Conservation (phyloP, 2,329 filamentous ascomycete genomes). For the Verticillium dahliae region DNA sequence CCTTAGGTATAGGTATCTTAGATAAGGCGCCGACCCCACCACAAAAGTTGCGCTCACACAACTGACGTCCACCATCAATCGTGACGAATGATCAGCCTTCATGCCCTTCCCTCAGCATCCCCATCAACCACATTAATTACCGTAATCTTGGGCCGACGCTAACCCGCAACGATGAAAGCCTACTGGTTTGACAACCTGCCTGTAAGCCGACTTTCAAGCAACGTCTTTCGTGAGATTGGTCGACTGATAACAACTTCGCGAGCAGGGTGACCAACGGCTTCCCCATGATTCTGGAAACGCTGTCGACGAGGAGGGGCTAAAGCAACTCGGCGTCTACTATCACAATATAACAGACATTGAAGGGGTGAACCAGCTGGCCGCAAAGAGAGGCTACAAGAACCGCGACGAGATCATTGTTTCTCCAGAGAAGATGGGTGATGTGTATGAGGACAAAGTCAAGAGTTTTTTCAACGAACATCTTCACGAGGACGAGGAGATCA, state of each 20-base stretch:
- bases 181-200: slow-evolving; percentile 51
- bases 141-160: neutral
- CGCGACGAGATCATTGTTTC: slow-evolving; percentile 90
- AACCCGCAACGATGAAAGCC: slow-evolving; percentile 41
- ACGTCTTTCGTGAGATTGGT: neutral
- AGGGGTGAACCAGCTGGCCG: slow-evolving; percentile 68
- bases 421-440: slow-evolving; percentile 73
- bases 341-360: slow-evolving; percentile 57
- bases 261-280: slow-evolving; percentile 84
- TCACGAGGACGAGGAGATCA: slow-evolving; percentile 97
- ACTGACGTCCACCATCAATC: slow-evolving; percentile 2
- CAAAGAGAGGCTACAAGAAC: slow-evolving; percentile 80
- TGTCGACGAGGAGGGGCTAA: slow-evolving; percentile 60
- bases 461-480: slow-evolving; percentile 92
- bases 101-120: too few relatives aligned
- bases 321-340: slow-evolving; percentile 74
- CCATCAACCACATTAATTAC: neutral
- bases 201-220: slow-evolving; percentile 29
- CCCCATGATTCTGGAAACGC: slow-evolving; percentile 77
- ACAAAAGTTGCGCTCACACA: neutral
- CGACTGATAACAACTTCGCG: neutral
- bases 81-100: neutral
- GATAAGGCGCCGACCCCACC: neutral
- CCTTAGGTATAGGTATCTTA: too few relatives aligned
- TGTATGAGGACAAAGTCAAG: slow-evolving; percentile 92